Evolutionary conservation across 2,329 filamentous ascomycete genomes (phyloP).

Genomic region (Ophiocordyceps camponoti-floridani): DNA sequence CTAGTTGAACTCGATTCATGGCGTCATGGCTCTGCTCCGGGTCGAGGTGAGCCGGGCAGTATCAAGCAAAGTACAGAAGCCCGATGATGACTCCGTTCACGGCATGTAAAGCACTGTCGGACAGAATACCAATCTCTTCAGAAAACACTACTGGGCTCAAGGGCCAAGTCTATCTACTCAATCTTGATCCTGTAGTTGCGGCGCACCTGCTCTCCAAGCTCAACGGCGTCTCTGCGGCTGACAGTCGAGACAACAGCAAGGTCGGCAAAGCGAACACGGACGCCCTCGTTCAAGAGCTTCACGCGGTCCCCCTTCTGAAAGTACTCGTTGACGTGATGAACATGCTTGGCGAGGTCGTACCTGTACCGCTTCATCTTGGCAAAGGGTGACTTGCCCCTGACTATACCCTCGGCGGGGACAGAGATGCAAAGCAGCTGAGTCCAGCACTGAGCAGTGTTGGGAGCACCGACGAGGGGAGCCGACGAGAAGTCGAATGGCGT

Average conservation of each 20-base stretch:
- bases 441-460: neutral
- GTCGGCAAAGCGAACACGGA: constrained; percentile 7
- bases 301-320: neutral
- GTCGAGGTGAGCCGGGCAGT: too few relatives aligned
- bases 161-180: neutral
- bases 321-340: constrained; percentile 1
- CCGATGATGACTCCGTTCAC: too few relatives aligned
- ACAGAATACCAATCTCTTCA: too few relatives aligned
- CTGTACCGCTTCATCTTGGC: neutral
- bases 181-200: constrained; percentile 3
- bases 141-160: neutral
- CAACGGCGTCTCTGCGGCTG: neutral
- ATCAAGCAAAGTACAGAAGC: too few relatives aligned
- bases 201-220: constrained; percentile 4
- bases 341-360: neutral
- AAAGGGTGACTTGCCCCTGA: neutral
- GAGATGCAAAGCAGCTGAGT: neutral
- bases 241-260: constrained; percentile 6
- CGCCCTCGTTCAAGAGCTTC: constrained; percentile 1
- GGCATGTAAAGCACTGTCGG: too few relatives aligned
- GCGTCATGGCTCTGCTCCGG: too few relatives aligned
- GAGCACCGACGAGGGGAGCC: too few relatives aligned
- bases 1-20: too few relatives aligned
- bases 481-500: neutral
- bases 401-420: neutral